Evolutionary conservation across 768 basidiomycete species (phyloP).

Genomic region (Leucosporidium scottii): DNA sequence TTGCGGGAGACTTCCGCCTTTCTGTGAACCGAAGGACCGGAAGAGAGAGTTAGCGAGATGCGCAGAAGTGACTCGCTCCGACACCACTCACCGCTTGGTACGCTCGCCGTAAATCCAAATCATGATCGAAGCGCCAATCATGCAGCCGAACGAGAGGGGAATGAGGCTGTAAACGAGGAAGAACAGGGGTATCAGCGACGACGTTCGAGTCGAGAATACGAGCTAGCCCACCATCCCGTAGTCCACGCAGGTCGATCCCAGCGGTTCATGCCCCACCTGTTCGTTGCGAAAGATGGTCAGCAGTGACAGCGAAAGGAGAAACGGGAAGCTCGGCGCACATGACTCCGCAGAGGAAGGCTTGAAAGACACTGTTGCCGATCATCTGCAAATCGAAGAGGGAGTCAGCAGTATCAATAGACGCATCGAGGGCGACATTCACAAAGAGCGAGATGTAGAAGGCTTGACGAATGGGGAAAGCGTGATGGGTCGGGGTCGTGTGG

Average conservation of each 20-base stretch:
- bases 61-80: too few species aligned
- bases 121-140: conserved; percentile 62
- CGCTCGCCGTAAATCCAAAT: conserved; percentile 67
- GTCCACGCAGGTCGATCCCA: conserved; percentile 47
- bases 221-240: conserved; percentile 40
- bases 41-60: background rate
- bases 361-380: conserved; percentile 74
- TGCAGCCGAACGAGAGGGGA: conserved; percentile 65
- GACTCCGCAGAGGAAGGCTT: conserved; percentile 46
- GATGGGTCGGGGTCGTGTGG: conserved; percentile 70
- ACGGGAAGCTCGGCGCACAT: background rate
- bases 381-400: conserved; percentile 37
- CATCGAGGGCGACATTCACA: conserved; percentile 74
- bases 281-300: background rate
- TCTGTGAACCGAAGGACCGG: background rate
- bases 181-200: too few species aligned
- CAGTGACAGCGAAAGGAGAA: background rate
- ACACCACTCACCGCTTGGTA: conserved; percentile 52
- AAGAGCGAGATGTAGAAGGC: conserved; percentile 67
- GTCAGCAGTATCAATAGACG: background rate
- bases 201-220: conserved; percentile 2
- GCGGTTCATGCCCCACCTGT: conserved; percentile 65
- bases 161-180: conserved; percentile 50
- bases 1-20: conserved; percentile 54
- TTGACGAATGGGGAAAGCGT: conserved; percentile 41